A percentile compares a stretch with the other conserved stretches of the same genome.
phyloP scores from a whole-genome alignment of 2,329 filamentous ascomycete genomes.

The Colletotrichum falcatum region DNA sequence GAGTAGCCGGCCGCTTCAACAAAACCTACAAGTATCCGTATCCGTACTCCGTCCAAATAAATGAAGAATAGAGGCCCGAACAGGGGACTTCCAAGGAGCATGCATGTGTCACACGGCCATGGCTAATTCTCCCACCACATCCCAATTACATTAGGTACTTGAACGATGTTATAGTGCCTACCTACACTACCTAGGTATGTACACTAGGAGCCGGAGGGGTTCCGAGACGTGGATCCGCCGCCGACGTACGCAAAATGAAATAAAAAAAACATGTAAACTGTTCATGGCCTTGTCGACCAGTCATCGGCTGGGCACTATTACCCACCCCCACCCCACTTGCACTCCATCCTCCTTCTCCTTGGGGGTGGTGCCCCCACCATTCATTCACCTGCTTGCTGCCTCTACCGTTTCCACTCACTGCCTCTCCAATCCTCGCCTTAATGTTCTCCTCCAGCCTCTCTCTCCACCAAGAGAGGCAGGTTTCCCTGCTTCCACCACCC shows the following conservation, averaged over 20 bases:
- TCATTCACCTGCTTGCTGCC: conserved; percentile 27
- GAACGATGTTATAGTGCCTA: no score
- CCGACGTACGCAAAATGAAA: conserved; percentile 4
- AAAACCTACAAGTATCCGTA: background rate
- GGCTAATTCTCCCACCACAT: conserved; percentile 17
- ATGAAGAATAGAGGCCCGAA: background rate
- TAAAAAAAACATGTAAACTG: conserved; percentile 14
- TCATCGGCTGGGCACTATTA: conserved; percentile 15
- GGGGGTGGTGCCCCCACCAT: conserved; percentile 34
- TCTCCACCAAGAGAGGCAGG: conserved; percentile 39
- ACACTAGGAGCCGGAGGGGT: background rate
- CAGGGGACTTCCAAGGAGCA: conserved; percentile 9
- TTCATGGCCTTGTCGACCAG: conserved; percentile 23
- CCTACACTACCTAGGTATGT: no score
- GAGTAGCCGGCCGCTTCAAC: conserved; percentile 11
- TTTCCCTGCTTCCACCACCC: conserved; percentile 32
- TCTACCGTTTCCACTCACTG: background rate
- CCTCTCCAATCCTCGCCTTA: conserved; percentile 12
- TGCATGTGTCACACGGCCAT: background rate
- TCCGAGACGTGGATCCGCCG: conserved; percentile 27
- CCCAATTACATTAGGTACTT: background rate
- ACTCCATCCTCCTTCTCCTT: conserved; percentile 5
- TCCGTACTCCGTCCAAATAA: background rate
- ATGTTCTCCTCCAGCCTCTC: conserved; percentile 29
- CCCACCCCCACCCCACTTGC: background rate